Percentiles rank a stretch among this genome's conserved stretches.
These are phyloP conservation scores for Alternaria angustiovoidea DNA, from an alignment of 2,329 filamentous ascomycete species.

Conservation along the genomic window DNA sequence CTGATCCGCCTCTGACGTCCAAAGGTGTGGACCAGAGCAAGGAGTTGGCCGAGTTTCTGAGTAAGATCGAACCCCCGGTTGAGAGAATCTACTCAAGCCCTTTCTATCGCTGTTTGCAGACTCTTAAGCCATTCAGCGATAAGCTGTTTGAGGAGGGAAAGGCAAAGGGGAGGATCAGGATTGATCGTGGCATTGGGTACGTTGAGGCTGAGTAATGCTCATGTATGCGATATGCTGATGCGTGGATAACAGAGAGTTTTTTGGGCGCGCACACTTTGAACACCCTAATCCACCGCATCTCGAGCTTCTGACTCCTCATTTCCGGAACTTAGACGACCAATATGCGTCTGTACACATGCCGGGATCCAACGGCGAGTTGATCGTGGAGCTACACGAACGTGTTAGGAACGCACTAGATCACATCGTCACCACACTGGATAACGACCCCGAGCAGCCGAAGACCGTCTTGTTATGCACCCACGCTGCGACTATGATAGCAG, in stretches of 20 bases:
- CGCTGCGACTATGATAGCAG: slow-evolving; percentile 86
- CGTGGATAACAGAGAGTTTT: slow-evolving; percentile 72
- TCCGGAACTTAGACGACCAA: slow-evolving; percentile 61
- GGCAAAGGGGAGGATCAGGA: slow-evolving; percentile 54
- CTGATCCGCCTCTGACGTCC: slow-evolving; percentile 85
- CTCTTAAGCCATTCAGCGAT: slow-evolving; percentile 50
- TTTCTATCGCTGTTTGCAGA: slow-evolving; percentile 54
- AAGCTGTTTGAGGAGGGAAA: slow-evolving; percentile 41
- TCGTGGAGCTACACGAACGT: slow-evolving; percentile 80
- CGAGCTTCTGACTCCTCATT: slow-evolving; percentile 72
- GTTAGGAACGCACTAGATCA: slow-evolving; percentile 73
- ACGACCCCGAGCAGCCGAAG: slow-evolving; percentile 67
- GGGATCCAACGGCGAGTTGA: slow-evolving; percentile 77
- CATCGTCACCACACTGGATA: slow-evolving; percentile 77
- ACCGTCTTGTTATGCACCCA: slow-evolving; percentile 86
- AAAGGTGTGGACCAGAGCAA: slow-evolving; percentile 85
- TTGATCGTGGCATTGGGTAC: slow-evolving; percentile 63
- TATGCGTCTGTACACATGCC: slow-evolving; percentile 74
- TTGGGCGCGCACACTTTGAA: slow-evolving; percentile 82
- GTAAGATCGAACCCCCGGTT: slow-evolving; percentile 69
- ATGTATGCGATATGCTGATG: not conserved
- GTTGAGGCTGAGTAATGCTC: slow-evolving; percentile 15
- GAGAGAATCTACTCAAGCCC: slow-evolving; percentile 73
- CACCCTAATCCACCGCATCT: slow-evolving; percentile 80
- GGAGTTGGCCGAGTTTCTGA: slow-evolving; percentile 74